These are phyloP conservation scores for Aspergillus sp. DNA, from an alignment of 2,329 filamentous ascomycete genomes.

Conservation along the genomic window DNA sequence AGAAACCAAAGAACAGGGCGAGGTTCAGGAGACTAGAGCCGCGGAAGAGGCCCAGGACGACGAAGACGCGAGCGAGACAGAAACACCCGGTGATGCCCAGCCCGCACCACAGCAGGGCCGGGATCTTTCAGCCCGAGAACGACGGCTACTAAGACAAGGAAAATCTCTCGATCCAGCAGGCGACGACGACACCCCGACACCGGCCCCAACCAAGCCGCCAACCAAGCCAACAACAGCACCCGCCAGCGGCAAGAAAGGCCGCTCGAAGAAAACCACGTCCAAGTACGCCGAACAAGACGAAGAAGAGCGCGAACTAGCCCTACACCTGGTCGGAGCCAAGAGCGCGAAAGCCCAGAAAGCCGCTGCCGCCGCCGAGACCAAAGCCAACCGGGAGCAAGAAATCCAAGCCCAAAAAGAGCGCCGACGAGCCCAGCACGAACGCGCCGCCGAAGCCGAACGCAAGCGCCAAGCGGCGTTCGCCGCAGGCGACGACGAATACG, in stretches of 20 bases:
- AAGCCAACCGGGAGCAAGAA: constrained; percentile 62
- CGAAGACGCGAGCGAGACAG: constrained; percentile 22
- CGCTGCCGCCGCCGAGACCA: constrained; percentile 49
- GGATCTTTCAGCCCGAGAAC: constrained; percentile 37
- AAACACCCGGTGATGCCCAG: constrained; percentile 5
- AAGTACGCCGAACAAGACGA: constrained; percentile 95
- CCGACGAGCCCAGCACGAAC: constrained; percentile 68
- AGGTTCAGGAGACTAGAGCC: constrained; percentile 10
- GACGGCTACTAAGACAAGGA: constrained; percentile 23
- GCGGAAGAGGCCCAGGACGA: constrained; percentile 19
- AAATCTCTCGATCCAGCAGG: constrained; percentile 15
- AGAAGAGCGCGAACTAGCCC: constrained; percentile 75
- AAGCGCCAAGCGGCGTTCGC: constrained; percentile 66
- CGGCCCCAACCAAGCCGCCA: constrained; percentile 5
- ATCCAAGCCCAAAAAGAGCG: constrained; percentile 62
- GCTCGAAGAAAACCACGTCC: constrained; percentile 74
- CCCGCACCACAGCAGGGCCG: constrained; percentile 16
- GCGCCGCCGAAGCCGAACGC: constrained; percentile 52
- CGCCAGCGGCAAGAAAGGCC: constrained; percentile 65
- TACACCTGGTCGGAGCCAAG: constrained; percentile 73
- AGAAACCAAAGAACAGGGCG: constrained; percentile 4
- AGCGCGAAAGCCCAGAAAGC: constrained; percentile 50
- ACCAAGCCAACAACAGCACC: constrained; percentile 13
- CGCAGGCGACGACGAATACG: constrained; percentile 55
- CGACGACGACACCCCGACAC: constrained; percentile 2